These are phyloP conservation scores for Phialophora chinensis DNA, from an alignment of 2,329 filamentous ascomycete species.

Conservation along the genomic window DNA sequence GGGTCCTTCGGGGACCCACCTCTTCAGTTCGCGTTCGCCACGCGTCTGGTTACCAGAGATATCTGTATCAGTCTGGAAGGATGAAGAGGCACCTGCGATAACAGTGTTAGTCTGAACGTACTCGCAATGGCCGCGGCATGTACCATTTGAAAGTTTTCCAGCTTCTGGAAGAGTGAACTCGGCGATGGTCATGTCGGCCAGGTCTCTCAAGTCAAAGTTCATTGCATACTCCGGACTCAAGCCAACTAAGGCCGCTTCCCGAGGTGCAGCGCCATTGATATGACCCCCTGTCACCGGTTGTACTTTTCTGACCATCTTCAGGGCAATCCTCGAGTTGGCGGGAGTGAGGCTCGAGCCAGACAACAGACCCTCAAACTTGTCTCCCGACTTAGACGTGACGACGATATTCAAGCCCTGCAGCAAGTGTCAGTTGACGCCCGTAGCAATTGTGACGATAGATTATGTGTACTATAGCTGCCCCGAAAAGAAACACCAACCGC, in stretches of 20 bases:
- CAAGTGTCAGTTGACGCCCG: constrained; percentile 18
- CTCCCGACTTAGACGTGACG: constrained; percentile 65
- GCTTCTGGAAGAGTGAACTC: constrained; percentile 61
- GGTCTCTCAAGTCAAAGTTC: constrained; percentile 67
- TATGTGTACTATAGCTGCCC: constrained; percentile 63
- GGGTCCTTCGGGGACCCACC: constrained; percentile 74
- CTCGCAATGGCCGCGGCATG: not conserved
- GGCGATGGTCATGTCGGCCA: constrained; percentile 61
- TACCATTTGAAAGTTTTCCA: constrained; percentile 65
- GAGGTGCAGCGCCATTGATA: constrained; percentile 52
- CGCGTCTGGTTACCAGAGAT: constrained; percentile 77
- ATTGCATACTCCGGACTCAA: constrained; percentile 57
- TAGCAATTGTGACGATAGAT: not conserved
- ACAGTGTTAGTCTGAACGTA: constrained; percentile 9
- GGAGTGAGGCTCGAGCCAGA: constrained; percentile 61
- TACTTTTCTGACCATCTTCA: constrained; percentile 70
- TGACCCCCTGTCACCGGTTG: constrained; percentile 46
- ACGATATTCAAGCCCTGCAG: constrained; percentile 61
- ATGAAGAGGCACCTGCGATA: constrained; percentile 65
- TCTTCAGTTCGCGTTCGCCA: constrained; percentile 77
- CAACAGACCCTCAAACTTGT: constrained; percentile 66
- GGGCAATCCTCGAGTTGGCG: constrained; percentile 60
- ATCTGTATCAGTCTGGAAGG: constrained; percentile 85
- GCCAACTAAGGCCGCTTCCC: constrained; percentile 50
- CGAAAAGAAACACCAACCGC: constrained; percentile 63